Base-by-base conservation (phyloP, 1,139 yeast species). In the Chernovozyma sophiae-reginae region DNA sequence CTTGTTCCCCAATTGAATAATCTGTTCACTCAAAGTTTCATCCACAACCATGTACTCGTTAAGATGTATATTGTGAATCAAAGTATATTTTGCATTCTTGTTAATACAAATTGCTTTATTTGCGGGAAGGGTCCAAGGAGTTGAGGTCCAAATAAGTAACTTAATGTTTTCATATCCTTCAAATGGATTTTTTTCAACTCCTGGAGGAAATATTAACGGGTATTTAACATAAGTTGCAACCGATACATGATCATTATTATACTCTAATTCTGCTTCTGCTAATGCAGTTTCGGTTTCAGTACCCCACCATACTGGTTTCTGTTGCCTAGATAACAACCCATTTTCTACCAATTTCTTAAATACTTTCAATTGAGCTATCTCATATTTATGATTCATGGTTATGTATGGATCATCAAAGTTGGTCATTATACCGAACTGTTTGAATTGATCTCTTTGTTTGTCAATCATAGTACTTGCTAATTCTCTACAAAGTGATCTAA, bases 241-340 rank as follows among this genome's bases (percentile, higher is more conserved):
- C 1, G 96, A 85, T 34, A 54, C 66, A 57, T 87, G 96, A 22
- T 73, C 62, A 17, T 77, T 81, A 41, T 82, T 81, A 59, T 94
- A 92, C 52, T 90, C 97, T 43, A 92, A 68, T 56, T 92, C 99
- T 13, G 97, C 92, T 58, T 92, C 99, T 0, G 98, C 98, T 45
- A 92, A 66, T 0, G 98, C 98, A 0, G 98, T 90, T 41, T 79
- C 77, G 1, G 96, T 86, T 51, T 89, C 96, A 45, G 94, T 84
- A 1, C 97, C 95, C 97, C 97, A 92, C 73, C 85, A 92, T 1
- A 94, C 97, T 0, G 99, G 99, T 51, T 89, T 87, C 49, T 83
- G 76, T 52, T 90, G 95, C 49, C 97, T 72, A 32, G 81, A 78
- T 31, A 92, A 78, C 34, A 90, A 63, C 0, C 86, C 85, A 37